Evolutionary conservation across 2,329 filamentous ascomycete genomes (phyloP).

Genomic region (Hypoxylon sp.): DNA sequence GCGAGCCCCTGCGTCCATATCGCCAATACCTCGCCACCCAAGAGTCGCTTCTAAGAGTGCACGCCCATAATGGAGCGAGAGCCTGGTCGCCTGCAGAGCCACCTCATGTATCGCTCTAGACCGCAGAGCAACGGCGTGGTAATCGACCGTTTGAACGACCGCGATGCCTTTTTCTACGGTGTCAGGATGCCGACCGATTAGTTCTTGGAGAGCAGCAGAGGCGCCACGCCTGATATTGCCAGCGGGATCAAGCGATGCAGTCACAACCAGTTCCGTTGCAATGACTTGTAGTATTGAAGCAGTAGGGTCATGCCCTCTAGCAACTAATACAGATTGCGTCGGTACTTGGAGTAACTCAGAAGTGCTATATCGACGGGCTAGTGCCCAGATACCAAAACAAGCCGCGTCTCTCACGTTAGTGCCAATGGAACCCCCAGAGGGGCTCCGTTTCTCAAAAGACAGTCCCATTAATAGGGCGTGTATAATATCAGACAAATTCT

Average conservation of each 20-base stretch:
- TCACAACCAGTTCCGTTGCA: conserved; percentile 83
- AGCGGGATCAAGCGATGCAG: conserved; percentile 87
- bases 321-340: conserved; percentile 60
- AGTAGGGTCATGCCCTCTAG: conserved; percentile 56
- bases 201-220: conserved; percentile 92
- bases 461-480: conserved; percentile 84
- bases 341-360: conserved; percentile 78
- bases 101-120: conserved; percentile 86
- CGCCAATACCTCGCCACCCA: conserved; percentile 90
- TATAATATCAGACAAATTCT: conserved; percentile 80
- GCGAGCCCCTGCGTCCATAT: conserved; percentile 80
- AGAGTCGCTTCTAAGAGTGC: conserved; percentile 79
- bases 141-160: conserved; percentile 91
- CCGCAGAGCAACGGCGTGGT: conserved; percentile 91
- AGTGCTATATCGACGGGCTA: conserved; percentile 89
- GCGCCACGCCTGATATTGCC: conserved; percentile 95
- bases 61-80: conserved; percentile 78
- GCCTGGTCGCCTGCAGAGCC: conserved; percentile 74
- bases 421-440: conserved; percentile 87
- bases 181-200: conserved; percentile 93
- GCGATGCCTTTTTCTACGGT: conserved; percentile 84
- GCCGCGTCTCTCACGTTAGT: conserved; percentile 95
- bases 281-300: conserved; percentile 79
- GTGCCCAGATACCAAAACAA: conserved; percentile 95
- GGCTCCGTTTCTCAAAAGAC: conserved; percentile 88